phyloP scores from a whole-genome alignment of 768 basidiomycete genomes.

The Obba rivulosa region DNA sequence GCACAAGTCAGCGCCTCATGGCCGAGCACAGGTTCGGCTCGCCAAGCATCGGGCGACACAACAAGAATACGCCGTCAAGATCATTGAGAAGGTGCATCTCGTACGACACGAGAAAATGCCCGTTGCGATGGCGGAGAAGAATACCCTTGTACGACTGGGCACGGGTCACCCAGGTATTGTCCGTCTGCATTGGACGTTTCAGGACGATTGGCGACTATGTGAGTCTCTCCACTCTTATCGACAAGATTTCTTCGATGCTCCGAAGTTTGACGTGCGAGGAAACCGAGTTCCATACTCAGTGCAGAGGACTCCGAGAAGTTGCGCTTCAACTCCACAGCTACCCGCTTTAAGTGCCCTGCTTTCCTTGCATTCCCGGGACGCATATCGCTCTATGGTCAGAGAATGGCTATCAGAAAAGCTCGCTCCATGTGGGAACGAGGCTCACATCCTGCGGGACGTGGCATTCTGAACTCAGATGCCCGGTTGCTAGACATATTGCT shows the following conservation, averaged over 20 bases:
- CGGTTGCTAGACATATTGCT: no score
- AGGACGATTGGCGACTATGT: conserved; percentile 83
- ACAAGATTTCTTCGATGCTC: no score
- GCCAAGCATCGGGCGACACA: conserved; percentile 50
- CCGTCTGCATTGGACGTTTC: conserved; percentile 77
- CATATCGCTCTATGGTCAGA: no score
- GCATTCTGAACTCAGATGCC: no score
- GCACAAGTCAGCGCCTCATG: background rate
- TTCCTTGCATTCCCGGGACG: no score
- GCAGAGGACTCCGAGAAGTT: no score
- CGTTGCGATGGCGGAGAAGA: conserved; percentile 77
- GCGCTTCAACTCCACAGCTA: no score
- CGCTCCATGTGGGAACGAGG: no score
- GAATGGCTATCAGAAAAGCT: no score
- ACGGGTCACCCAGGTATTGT: conserved; percentile 78
- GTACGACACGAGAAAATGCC: conserved; percentile 72
- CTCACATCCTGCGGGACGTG: no score
- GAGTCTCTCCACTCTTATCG: conserved; percentile 27
- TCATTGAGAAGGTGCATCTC: conserved; percentile 80
- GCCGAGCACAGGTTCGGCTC: conserved; percentile 45
- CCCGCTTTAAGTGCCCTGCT: no score
- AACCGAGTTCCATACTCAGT: background rate
- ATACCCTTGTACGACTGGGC: conserved; percentile 60
- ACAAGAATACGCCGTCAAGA: conserved; percentile 71
- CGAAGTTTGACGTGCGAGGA: no score